Conservation (phyloP, 2,329 filamentous ascomycete species). For the Fusarium mangiferae region DNA sequence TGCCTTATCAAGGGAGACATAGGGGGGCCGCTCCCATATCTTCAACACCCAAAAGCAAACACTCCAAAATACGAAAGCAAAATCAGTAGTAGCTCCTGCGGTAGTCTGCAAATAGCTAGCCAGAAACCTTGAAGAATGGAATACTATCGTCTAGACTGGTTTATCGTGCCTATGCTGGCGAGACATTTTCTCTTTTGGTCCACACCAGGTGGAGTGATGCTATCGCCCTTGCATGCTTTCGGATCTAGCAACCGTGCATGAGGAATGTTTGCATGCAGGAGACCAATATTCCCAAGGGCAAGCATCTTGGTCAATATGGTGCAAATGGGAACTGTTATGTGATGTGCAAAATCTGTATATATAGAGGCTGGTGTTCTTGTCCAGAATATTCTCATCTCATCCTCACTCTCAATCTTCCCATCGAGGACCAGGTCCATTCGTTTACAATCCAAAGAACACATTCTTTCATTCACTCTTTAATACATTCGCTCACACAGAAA, state of each 20-base stretch:
- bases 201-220: not conserved
- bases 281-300: not conserved
- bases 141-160: not conserved
- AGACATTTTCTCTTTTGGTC: slow-evolving; percentile 16
- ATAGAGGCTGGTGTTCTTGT: slow-evolving; percentile 11
- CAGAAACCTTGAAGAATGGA: not conserved
- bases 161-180: slow-evolving; percentile 3
- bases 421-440: slow-evolving; percentile 33
- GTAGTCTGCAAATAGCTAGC: slow-evolving; percentile 11
- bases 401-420: slow-evolving; percentile 30
- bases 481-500: not conserved
- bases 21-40: not conserved
- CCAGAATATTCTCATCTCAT: slow-evolving; percentile 19
- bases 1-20: slow-evolving; percentile 1
- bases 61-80: not conserved
- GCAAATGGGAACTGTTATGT: no score
- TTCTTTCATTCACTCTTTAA: slow-evolving; percentile 6
- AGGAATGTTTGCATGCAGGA: slow-evolving; percentile 28
- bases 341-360: slow-evolving; percentile 14
- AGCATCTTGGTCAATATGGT: no score
- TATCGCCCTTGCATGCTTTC: slow-evolving; percentile 33
- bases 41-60: not conserved
- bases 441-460: slow-evolving; percentile 13
- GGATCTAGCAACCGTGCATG: not conserved
- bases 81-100: not conserved